These are phyloP conservation scores for Pachysandra terminalis DNA, from an alignment of 164 flowering plant genomes.

Conservation along the genomic window DNA sequence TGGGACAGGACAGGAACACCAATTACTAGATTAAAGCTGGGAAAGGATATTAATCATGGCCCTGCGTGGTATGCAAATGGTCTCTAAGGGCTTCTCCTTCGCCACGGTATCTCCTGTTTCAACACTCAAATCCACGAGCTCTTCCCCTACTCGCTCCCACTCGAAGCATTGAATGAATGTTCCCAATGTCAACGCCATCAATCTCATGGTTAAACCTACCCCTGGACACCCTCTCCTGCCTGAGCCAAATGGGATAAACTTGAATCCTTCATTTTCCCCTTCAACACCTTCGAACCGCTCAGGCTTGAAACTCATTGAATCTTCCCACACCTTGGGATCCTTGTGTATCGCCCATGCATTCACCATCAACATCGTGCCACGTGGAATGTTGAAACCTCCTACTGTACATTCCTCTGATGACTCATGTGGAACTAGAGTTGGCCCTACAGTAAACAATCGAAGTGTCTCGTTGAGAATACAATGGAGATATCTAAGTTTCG, in stretches of 20 bases:
- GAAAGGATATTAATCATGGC: not conserved
- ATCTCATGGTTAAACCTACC: conserved; percentile 12
- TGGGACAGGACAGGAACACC: too few relatives aligned
- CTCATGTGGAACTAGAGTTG: conserved; percentile 12
- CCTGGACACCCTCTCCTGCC: conserved; percentile 28
- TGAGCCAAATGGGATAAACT: conserved; percentile 19
- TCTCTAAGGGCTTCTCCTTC: not conserved
- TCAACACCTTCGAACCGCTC: conserved; percentile 16
- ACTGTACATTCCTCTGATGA: conserved; percentile 18
- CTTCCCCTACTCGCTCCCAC: conserved; percentile 10
- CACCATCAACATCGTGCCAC: conserved; percentile 13
- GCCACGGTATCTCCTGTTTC: not conserved
- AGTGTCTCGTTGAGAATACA: conserved; percentile 16
- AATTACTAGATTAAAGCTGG: not conserved
- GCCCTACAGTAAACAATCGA: conserved; percentile 4
- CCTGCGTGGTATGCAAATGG: not conserved
- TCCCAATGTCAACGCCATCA: not conserved
- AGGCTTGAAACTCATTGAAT: conserved; percentile 13
- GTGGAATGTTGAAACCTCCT: conserved; percentile 9
- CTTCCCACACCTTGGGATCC: conserved; percentile 27
- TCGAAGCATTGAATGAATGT: conserved; percentile 6
- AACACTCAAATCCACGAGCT: conserved; percentile 17
- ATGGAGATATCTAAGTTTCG: conserved; percentile 10
- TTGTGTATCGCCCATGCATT: conserved; percentile 26
- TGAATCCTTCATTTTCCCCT: conserved; percentile 10